Conservation (phyloP, 2,329 filamentous ascomycete genomes). For the Pseudophaeomoniella oleicola region DNA sequence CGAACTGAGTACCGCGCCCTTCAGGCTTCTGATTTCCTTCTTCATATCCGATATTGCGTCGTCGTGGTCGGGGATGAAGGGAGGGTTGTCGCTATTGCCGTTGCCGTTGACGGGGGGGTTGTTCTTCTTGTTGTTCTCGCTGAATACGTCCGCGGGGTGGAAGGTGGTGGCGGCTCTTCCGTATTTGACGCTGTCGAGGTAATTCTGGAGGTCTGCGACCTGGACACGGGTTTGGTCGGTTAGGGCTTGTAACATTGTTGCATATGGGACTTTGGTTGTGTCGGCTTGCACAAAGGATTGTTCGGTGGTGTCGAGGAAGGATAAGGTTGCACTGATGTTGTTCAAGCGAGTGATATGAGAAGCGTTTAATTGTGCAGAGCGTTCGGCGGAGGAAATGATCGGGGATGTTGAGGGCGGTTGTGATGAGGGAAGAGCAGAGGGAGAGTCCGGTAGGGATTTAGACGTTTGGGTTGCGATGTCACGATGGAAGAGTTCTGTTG, state of each 20-base stretch:
- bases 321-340: conserved; percentile 34
- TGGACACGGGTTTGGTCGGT: conserved; percentile 8
- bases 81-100: background rate
- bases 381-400: background rate
- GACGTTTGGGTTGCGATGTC: conserved; percentile 50
- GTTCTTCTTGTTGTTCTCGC: conserved; percentile 5
- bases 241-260: conserved; percentile 19
- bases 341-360: conserved; percentile 19
- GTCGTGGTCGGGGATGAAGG: conserved; percentile 18
- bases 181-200: conserved; percentile 35
- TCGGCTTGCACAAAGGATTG: conserved; percentile 7
- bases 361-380: conserved; percentile 6
- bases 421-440: conserved; percentile 12
- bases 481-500: conserved; percentile 49
- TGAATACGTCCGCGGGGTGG: background rate
- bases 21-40: conserved; percentile 46
- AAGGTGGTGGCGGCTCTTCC: conserved; percentile 9
- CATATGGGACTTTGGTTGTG: conserved; percentile 16
- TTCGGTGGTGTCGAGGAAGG: conserved; percentile 27
- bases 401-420: conserved; percentile 12
- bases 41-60: conserved; percentile 45
- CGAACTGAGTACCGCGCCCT: conserved; percentile 48
- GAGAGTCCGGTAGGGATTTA: conserved; percentile 27
- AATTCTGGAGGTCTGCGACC: conserved; percentile 28
- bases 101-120: background rate